Percentiles rank a stretch among this genome's conserved stretches.
These are phyloP conservation scores for Hamigera avellanea DNA, from an alignment of 495 filamentous ascomycete genomes.

Conservation along the genomic window DNA sequence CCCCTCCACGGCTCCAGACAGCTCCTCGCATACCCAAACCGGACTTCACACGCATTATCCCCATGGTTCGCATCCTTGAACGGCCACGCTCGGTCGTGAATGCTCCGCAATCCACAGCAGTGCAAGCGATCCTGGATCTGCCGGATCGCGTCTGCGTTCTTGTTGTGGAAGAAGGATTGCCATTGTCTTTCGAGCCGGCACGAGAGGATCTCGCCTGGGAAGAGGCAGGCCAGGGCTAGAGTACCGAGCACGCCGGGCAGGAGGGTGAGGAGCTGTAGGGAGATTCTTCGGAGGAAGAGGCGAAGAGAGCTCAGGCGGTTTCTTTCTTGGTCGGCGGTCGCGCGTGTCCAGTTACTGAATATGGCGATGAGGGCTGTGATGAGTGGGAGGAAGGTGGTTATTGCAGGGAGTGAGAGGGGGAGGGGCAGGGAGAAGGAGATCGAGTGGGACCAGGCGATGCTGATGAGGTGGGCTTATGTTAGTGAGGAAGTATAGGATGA, in stretches of 20 bases:
- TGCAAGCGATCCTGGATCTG: slow-evolving; percentile 50
- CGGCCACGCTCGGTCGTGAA: slow-evolving; percentile 47
- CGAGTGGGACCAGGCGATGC: neutral
- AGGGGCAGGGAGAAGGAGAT: neutral
- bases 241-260: slow-evolving; percentile 15
- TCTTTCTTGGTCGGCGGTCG: no score
- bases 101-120: slow-evolving; percentile 51
- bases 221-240: slow-evolving; percentile 40
- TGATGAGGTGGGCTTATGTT: no score
- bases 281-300: no score
- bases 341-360: neutral
- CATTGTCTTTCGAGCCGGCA: slow-evolving; percentile 45
- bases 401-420: neutral
- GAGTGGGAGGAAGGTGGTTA: neutral
- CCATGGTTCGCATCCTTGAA: slow-evolving; percentile 30
- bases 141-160: slow-evolving; percentile 40
- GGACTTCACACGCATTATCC: slow-evolving; percentile 18
- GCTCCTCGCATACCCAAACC: slow-evolving; percentile 15
- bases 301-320: no score
- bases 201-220: slow-evolving; percentile 28
- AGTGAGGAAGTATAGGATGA: no score
- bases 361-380: neutral
- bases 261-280: neutral
- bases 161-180: slow-evolving; percentile 33
- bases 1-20: slow-evolving; percentile 18